phyloP scores from a whole-genome alignment of 805 yeast genomes.

The Spathaspora arborariae region DNA sequence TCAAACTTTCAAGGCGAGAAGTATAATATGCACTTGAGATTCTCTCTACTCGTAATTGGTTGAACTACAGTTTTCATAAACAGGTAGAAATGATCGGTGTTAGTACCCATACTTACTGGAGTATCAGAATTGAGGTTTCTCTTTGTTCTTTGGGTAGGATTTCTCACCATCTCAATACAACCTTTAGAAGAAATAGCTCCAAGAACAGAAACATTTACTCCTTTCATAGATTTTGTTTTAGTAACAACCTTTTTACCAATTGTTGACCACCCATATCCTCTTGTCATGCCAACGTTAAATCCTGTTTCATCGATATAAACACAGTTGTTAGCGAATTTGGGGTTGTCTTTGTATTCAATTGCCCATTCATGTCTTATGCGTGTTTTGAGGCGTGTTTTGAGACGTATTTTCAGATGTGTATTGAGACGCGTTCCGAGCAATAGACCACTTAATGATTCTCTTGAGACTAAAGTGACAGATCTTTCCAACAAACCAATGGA shows the following conservation, averaged over 20 bases:
- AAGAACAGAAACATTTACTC: constrained; percentile 2
- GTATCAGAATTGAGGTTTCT: background rate
- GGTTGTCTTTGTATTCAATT: background rate
- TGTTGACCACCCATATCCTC: constrained; percentile 5
- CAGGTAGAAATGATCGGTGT: too few relatives aligned
- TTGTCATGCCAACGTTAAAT: constrained; percentile 11
- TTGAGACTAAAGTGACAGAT: background rate
- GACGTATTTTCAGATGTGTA: too few relatives aligned
- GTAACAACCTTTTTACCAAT: constrained; percentile 1
- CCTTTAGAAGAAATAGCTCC: constrained; percentile 3
- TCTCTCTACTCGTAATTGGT: too few relatives aligned
- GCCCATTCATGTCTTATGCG: background rate
- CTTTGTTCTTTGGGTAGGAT: background rate
- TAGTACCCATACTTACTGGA: too few relatives aligned
- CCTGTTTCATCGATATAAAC: constrained; percentile 15
- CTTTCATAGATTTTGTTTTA: background rate
- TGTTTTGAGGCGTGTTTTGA: background rate
- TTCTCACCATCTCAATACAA: background rate
- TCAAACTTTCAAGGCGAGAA: too few relatives aligned
- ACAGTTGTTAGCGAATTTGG: constrained; percentile 3
- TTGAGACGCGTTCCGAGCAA: background rate
- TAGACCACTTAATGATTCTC: background rate
- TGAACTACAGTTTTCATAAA: too few relatives aligned
- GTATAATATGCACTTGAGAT: too few relatives aligned
- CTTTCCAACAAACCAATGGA: background rate